Base-by-base conservation (phyloP, 345 rosid species). In the Populus euphratica region DNA sequence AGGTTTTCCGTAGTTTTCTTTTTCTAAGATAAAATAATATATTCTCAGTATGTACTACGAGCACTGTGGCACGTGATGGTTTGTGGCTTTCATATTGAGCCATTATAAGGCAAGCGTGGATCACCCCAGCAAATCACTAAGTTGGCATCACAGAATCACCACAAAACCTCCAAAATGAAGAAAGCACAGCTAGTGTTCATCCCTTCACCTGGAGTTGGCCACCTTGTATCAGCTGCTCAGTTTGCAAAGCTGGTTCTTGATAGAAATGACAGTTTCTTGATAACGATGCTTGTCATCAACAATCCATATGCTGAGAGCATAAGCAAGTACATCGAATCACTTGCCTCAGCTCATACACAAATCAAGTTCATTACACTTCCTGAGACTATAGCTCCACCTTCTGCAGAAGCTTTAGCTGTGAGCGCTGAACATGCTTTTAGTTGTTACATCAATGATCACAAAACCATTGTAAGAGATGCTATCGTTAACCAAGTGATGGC, bases 141-240 rank as follows among this genome's bases (percentile, higher is more conserved):
- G 23, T 20, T 54, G 61, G 61, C 61, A 54, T 54, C 61, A 20
- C 23, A 54, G 6, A 25, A 59, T 10, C 27, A 59, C 29, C 63
- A 23, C 1, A 59, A 23, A 23, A 59, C 63, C 63, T 23, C 63
- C 63, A 59, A 59, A 59, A 59, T 59, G 63, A 59, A 59, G 29
- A 59, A 59, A 67, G 43, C 44, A 67, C 43, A 59, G 63, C 16
- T 70, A 10, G 66, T 77, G 5, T 69, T 77, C 23, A 27, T 77
- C 20, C 80, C 80, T 23, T 14, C 9, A 5, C 80, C 74, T 13
- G 74, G 23, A 52, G 21, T 62, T 14, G 80, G 80, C 33, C 80
- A 77, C 74, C 59, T 77, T 31, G 61, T n/a, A 10, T 35, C 80
- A n/a, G 20, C 36, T 33, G 13, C 44, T 16, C 74, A 77, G 50